phyloP scores from a whole-genome alignment of 2,329 filamentous ascomycete genomes.

The Colletotrichum echinochloae region DNA sequence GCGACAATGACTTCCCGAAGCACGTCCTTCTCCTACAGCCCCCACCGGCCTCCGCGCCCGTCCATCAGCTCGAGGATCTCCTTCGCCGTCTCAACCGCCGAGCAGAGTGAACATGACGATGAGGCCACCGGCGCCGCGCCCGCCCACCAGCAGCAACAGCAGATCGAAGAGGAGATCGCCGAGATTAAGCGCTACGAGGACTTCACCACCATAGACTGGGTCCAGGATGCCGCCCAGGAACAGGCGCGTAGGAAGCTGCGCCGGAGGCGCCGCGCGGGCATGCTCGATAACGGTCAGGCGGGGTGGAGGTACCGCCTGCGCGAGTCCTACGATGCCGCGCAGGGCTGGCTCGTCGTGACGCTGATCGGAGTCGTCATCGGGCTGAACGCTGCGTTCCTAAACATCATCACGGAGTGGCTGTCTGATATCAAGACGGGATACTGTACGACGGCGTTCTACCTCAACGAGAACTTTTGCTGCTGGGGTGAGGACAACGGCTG shows the following conservation, averaged over 20 bases:
- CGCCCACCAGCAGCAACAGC: slow-evolving; percentile 61
- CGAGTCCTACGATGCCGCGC: slow-evolving; percentile 94
- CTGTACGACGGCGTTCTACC: slow-evolving; percentile 94
- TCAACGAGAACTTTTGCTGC: slow-evolving; percentile 98
- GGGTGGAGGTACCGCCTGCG: slow-evolving; percentile 85
- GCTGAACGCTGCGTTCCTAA: slow-evolving; percentile 90
- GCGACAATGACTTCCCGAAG: slow-evolving; percentile 63
- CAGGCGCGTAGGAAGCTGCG: slow-evolving; percentile 83
- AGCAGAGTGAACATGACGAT: slow-evolving; percentile 70
- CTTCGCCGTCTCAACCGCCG: slow-evolving; percentile 73
- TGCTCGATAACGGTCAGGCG: slow-evolving; percentile 75
- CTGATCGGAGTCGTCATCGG: slow-evolving; percentile 94
- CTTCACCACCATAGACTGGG: slow-evolving; percentile 99
- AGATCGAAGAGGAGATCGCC: slow-evolving; percentile 93
- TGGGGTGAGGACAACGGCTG: slow-evolving; percentile 96
- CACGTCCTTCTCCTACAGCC: slow-evolving; percentile 63
- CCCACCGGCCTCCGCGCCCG: slow-evolving; percentile 55
- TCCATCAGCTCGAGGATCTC: slow-evolving; percentile 75
- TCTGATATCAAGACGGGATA: slow-evolving; percentile 96
- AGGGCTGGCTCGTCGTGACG: slow-evolving; percentile 98
- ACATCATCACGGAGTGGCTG: slow-evolving; percentile 97
- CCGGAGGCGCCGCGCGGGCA: slow-evolving; percentile 77
- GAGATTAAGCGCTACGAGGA: slow-evolving; percentile 99
- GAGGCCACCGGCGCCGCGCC: slow-evolving; percentile 53
- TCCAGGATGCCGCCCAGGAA: slow-evolving; percentile 94